Percentiles rank a stretch among this genome's conserved stretches.
Evolutionary conservation across 495 filamentous ascomycete genomes (phyloP).

Genomic region (Venustampulla echinocandica): DNA sequence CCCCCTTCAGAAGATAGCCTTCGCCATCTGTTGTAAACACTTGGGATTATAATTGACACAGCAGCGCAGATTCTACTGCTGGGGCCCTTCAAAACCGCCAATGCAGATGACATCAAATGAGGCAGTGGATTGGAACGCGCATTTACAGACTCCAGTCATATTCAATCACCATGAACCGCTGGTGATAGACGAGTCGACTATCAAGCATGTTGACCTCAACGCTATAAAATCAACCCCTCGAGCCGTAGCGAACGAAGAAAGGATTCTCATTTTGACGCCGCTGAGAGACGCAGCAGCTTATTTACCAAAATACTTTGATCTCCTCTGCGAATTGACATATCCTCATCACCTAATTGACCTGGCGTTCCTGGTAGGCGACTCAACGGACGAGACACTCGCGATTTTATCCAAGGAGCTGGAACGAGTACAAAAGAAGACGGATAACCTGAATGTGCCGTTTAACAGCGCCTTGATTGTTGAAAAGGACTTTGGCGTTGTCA

Average conservation of each 20-base stretch:
- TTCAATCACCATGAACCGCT: slow-evolving; percentile 92
- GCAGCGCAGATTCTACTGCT: slow-evolving; percentile 81
- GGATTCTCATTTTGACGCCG: slow-evolving; percentile 90
- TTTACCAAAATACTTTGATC: slow-evolving; percentile 84
- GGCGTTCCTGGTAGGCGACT: slow-evolving; percentile 88
- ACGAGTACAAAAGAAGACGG: slow-evolving; percentile 74
- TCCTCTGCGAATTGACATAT: slow-evolving; percentile 82
- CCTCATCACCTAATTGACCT: slow-evolving; percentile 94
- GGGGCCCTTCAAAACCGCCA: slow-evolving; percentile 83
- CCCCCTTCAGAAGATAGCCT: slow-evolving; percentile 2
- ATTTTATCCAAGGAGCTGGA: slow-evolving; percentile 73
- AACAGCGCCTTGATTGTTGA: slow-evolving; percentile 71
- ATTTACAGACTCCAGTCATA: slow-evolving; percentile 83
- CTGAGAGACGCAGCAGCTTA: slow-evolving; percentile 79
- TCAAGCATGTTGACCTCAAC: slow-evolving; percentile 75
- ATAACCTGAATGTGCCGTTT: slow-evolving; percentile 71
- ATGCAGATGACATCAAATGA: slow-evolving; percentile 92
- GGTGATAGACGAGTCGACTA: slow-evolving; percentile 71
- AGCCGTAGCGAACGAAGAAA: slow-evolving; percentile 70
- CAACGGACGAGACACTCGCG: slow-evolving; percentile 79
- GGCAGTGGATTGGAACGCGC: slow-evolving; percentile 77
- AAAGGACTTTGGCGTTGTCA: slow-evolving; percentile 76
- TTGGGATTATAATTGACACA: slow-evolving; percentile 17
- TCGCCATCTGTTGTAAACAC: not conserved
- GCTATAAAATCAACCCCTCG: slow-evolving; percentile 70